Base-by-base conservation (phyloP, 2,329 filamentous ascomycete species). In the Cytospora schulzeri region DNA sequence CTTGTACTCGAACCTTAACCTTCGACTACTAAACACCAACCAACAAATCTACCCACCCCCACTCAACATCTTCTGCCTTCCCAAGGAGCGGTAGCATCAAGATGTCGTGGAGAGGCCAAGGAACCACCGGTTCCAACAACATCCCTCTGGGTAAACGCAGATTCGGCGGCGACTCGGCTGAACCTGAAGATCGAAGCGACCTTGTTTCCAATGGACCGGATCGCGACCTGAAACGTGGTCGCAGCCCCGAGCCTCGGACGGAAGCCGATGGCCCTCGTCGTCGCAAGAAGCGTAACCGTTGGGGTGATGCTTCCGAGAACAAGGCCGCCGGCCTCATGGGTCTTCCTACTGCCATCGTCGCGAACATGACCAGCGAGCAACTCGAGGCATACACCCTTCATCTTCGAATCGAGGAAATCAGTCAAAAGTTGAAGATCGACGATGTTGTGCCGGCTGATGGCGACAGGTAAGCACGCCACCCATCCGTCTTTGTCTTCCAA, bases 311-410 rank as follows among this genome's bases (percentile, higher is more conserved):
- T 67, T 90, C 92, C 62, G 95, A 99, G 80, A 99, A 99, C 82
- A 99, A 99, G 84, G 95, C 95, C 66, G 95, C 95, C 64, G 95
- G 95, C 69, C 85, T 99, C 68, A 98, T 99, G 93, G 95, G 95
- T 64, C 85, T 99, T 70, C 93, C 95, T 31, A 99, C 95, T 19
- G 92, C 94, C 74, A 98, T 99, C 77, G 89, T 94, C 78, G 93
- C 93, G 68, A 93, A 94, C 79, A 99, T 99, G 93, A 99, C 95
- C 63, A 94, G 90, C 75, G 95, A 99, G 79, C 95, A 99, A 83
- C 87, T 98, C 62, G 95, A 99, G 77, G 95, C 95, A 24, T 99
- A 99, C 77, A 95, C 93, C 26, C 83, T 98, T 70, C 94, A 99
- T 80, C 82, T 99, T 74, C 92, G 95, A 74, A 98, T 99, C 74